Percentiles rank a stretch among this genome's conserved stretches.
phyloP scores from a whole-genome alignment of 768 basidiomycete species.

The Suillus alpinus region DNA sequence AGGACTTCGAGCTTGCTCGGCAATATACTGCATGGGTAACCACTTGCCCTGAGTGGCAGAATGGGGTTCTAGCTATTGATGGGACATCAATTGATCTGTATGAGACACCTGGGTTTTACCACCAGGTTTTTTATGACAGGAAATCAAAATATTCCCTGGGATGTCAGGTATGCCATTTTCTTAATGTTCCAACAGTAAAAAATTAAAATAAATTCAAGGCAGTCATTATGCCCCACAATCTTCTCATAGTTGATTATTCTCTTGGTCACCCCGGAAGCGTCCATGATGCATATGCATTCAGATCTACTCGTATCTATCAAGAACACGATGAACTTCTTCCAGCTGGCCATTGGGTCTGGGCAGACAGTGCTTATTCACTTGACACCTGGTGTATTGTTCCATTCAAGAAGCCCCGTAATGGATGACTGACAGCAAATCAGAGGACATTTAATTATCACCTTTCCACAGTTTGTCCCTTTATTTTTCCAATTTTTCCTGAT shows the following conservation, averaged over 20 bases:
- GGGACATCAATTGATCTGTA: conserved; percentile 27
- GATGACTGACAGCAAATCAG: not conserved
- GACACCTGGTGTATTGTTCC: conserved; percentile 6
- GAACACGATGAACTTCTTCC: not conserved
- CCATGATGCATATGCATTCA: conserved; percentile 9
- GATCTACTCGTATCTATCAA: not conserved
- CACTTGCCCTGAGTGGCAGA: conserved; percentile 24
- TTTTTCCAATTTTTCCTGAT: not conserved
- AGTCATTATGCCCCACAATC: conserved; percentile 8
- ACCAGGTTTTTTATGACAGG: conserved; percentile 13
- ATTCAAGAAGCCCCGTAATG: conserved; percentile 11
- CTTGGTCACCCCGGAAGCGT: conserved; percentile 11
- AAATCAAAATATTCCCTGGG: conserved; percentile 16
- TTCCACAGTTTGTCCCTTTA: not conserved
- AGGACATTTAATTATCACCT: not conserved
- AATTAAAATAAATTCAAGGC: not conserved
- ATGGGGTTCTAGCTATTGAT: conserved; percentile 38
- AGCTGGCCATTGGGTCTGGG: conserved; percentile 11
- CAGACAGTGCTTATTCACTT: conserved; percentile 12
- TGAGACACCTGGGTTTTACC: conserved; percentile 2
- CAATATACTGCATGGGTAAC: conserved; percentile 4
- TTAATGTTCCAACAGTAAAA: not conserved
- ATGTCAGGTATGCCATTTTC: conserved; percentile 14
- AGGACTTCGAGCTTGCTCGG: not conserved
- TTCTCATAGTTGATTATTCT: conserved; percentile 5